phyloP scores from a whole-genome alignment of 2,329 filamentous ascomycete species.

The Fusarium marasasianum region DNA sequence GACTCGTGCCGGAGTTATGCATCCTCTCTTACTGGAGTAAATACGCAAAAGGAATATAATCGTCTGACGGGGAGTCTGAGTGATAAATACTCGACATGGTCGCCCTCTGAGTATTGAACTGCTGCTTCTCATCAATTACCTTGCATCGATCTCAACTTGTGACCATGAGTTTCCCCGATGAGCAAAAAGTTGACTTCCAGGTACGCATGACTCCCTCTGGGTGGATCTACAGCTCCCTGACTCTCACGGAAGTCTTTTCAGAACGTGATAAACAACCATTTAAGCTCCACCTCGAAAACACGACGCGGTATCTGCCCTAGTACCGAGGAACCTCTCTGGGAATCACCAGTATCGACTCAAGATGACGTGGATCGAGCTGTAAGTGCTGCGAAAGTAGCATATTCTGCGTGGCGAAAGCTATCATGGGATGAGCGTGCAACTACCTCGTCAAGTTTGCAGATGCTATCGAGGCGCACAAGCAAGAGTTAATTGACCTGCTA shows the following conservation, averaged over 20 bases:
- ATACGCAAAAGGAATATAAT: not conserved
- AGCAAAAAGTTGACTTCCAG: not conserved
- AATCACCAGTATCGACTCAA: slow-evolving; percentile 41
- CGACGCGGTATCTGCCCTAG: slow-evolving; percentile 43
- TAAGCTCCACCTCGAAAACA: slow-evolving; percentile 26
- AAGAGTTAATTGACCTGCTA: slow-evolving; percentile 36
- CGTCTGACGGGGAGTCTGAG: not conserved
- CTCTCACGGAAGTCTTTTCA: not conserved
- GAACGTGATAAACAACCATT: slow-evolving; percentile 49
- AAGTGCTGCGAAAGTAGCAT: slow-evolving; percentile 40
- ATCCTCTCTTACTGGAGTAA: not conserved
- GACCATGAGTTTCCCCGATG: not conserved
- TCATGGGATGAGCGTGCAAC: slow-evolving; percentile 38
- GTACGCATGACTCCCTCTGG: not conserved
- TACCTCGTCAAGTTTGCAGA: slow-evolving; percentile 42
- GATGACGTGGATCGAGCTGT: slow-evolving; percentile 46
- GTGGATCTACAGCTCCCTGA: accelerated
- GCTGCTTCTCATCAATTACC: too few relatives aligned
- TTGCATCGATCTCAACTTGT: accelerated
- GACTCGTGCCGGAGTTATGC: too few relatives aligned
- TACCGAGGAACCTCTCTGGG: slow-evolving; percentile 46
- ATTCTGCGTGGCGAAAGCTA: slow-evolving; percentile 43
- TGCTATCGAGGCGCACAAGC: slow-evolving; percentile 37
- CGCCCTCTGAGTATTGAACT: accelerated
- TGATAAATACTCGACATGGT: not conserved